These are phyloP conservation scores for Triangularia verruculosa DNA, from an alignment of 2,329 filamentous ascomycete species.

Conservation along the genomic window DNA sequence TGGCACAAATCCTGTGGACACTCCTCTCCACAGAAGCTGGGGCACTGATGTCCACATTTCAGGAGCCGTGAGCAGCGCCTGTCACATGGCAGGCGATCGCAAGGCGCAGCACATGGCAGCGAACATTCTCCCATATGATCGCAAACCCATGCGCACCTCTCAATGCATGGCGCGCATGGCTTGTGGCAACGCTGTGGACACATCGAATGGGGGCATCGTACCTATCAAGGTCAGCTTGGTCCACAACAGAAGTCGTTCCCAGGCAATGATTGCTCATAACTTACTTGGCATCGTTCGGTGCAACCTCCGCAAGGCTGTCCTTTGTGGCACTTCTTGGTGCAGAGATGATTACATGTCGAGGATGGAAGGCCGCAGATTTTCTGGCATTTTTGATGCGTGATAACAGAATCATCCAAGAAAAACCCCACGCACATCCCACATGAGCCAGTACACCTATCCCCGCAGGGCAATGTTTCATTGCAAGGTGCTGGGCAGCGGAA, in stretches of 20 bases:
- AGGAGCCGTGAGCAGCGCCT: constrained; percentile 53
- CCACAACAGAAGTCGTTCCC: too few species aligned
- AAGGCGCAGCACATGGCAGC: constrained; percentile 65
- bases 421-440: constrained; percentile 56
- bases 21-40: constrained; percentile 61
- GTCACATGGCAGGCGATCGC: constrained; percentile 63
- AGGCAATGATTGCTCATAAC: constrained; percentile 37
- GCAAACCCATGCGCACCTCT: constrained; percentile 21
- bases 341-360: constrained; percentile 56
- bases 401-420: too few species aligned
- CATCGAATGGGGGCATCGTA: constrained; percentile 16
- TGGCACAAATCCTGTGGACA: constrained; percentile 61
- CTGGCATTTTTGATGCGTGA: constrained; percentile 49
- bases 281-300: constrained; percentile 51
- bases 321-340: constrained; percentile 51
- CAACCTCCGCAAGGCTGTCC: constrained; percentile 47
- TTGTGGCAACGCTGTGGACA: constrained; percentile 19
- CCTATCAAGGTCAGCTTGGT: constrained; percentile 20
- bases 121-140: constrained; percentile 35
- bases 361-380: constrained; percentile 49
- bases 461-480: constrained; percentile 47
- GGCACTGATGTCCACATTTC: constrained; percentile 60
- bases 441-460: constrained; percentile 51
- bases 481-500: constrained; percentile 53
- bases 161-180: constrained; percentile 25